A percentile compares a stretch with the other conserved stretches of the same genome.
These are phyloP conservation scores for Neohortaea acidophila DNA, from an alignment of 495 filamentous ascomycete genomes.

Conservation along the genomic window DNA sequence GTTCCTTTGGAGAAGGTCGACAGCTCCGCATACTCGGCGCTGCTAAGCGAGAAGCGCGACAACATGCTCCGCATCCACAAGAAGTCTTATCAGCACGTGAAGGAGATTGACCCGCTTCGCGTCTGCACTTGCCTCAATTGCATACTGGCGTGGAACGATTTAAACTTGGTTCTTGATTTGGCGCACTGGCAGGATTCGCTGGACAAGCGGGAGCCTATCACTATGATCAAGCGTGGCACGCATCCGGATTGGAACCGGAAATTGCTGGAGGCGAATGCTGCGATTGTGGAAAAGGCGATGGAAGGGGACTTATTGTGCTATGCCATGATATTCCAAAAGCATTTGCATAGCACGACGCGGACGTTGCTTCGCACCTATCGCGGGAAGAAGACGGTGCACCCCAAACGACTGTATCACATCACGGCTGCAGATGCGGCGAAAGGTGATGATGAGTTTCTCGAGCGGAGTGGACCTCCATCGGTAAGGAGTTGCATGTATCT, in stretches of 20 bases:
- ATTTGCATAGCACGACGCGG: slow-evolving; percentile 34
- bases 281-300: slow-evolving; percentile 30
- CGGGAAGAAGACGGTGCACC: slow-evolving; percentile 27
- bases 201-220: slow-evolving; percentile 35
- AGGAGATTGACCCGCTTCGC: slow-evolving; percentile 24
- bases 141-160: slow-evolving; percentile 36
- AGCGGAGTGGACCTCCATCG: slow-evolving; percentile 31
- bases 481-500: too few species aligned
- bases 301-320: slow-evolving; percentile 31
- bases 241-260: slow-evolving; percentile 32
- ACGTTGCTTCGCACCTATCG: slow-evolving; percentile 36
- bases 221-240: slow-evolving; percentile 32
- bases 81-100: slow-evolving; percentile 36
- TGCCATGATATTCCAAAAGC: slow-evolving; percentile 34
- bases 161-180: slow-evolving; percentile 38
- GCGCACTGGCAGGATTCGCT: slow-evolving; percentile 38
- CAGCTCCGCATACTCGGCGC: slow-evolving; percentile 19
- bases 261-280: slow-evolving; percentile 27
- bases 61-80: slow-evolving; percentile 27
- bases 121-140: slow-evolving; percentile 40
- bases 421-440: slow-evolving; percentile 30
- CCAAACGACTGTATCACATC: slow-evolving; percentile 32
- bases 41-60: slow-evolving; percentile 28
- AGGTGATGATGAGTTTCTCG: slow-evolving; percentile 35
- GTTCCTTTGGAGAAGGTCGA: slow-evolving; percentile 30